Base-by-base conservation (phyloP, 2,329 filamentous ascomycete species). In the Alternaria atra region DNA sequence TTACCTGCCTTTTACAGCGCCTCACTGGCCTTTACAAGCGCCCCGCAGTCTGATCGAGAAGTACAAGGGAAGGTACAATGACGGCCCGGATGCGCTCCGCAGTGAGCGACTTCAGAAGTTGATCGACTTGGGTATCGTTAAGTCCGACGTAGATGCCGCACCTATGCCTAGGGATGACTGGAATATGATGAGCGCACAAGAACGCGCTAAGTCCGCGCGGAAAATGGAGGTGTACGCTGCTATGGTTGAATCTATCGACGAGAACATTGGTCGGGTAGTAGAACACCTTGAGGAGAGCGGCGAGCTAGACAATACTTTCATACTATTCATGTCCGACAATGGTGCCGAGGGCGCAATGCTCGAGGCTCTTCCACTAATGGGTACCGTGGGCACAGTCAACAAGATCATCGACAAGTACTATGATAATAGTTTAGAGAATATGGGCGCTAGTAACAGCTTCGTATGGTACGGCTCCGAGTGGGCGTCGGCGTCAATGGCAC, bases 281-380 rank as follows among this genome's bases (percentile, higher is more conserved):
- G 61, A 70, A 13, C 67, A 77, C 40, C 66, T 79, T n/a, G 61
- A 70, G 40, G 51, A 68, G 9, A 75, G 63, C 2, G 69, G 67
- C 2, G 77, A 80, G 53, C 66, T 73, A 6, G 77, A 79, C 48
- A 74, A 80, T 57, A 79, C 77, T 1, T 69, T 79, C 48, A 65
- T 79, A n/a, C 52, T 78, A 8, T 79, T 80, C 67, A 79, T 79
- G 76, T 76, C 71, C 35, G 77, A 79, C 60, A 79, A 80, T 39
- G 77, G 77, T 5, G 77, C 77, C 29, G 77, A 80, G 58, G 77
- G 77, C 3, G 58, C 73, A 15, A 65, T 74, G 52, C 65, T 71
- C 40, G 77, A 77, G 56, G 66, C 66, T 12, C 20, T 62, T 7
- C 66, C 78, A 4, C 70, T 79, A 3, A 74, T 79, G 61, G 66